Evolutionary conservation across 2,329 filamentous ascomycete species (phyloP).

Genomic region (Pestalotiopsis sp.): DNA sequence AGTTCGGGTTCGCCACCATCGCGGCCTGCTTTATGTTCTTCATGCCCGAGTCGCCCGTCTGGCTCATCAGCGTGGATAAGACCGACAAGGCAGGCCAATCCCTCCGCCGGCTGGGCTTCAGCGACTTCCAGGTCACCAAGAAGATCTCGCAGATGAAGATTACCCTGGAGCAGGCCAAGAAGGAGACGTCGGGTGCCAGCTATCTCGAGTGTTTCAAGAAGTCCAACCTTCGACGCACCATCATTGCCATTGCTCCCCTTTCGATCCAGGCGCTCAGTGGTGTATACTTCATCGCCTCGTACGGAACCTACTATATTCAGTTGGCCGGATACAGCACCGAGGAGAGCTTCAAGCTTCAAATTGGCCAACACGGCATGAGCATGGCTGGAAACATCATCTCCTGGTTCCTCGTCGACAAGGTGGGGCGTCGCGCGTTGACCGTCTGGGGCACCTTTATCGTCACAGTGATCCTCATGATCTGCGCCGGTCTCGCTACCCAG

Average conservation of each 20-base stretch:
- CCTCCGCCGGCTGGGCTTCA: slow-evolving; percentile 34
- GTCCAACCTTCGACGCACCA: slow-evolving; percentile 33
- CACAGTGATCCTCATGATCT: slow-evolving; percentile 42
- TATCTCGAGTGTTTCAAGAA: slow-evolving; percentile 43
- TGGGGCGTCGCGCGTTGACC: slow-evolving; percentile 39
- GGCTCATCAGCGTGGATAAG: slow-evolving; percentile 35
- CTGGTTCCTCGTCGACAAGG: slow-evolving; percentile 38
- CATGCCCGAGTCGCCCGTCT: slow-evolving; percentile 48
- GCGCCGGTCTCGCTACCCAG: slow-evolving; percentile 36
- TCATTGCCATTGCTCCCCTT: slow-evolving; percentile 14
- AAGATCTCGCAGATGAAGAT: slow-evolving; percentile 30
- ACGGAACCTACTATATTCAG: slow-evolving; percentile 14
- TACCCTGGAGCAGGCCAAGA: slow-evolving; percentile 35
- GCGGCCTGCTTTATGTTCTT: slow-evolving; percentile 26
- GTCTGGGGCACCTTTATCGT: slow-evolving; percentile 36
- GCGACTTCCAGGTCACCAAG: slow-evolving; percentile 28
- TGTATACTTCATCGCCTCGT: slow-evolving; percentile 14
- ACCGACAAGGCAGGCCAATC: slow-evolving; percentile 37
- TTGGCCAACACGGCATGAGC: slow-evolving; percentile 40
- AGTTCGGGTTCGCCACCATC: slow-evolving; percentile 35
- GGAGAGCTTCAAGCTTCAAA: slow-evolving; percentile 39
- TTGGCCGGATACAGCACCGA: slow-evolving; percentile 20
- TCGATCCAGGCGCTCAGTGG: slow-evolving; percentile 14
- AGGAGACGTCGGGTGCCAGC: slow-evolving; percentile 38
- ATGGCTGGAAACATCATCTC: slow-evolving; percentile 43